These are phyloP conservation scores for Beta corolliflora DNA, from an alignment of 179 eudicot species.

Conservation along the genomic window DNA sequence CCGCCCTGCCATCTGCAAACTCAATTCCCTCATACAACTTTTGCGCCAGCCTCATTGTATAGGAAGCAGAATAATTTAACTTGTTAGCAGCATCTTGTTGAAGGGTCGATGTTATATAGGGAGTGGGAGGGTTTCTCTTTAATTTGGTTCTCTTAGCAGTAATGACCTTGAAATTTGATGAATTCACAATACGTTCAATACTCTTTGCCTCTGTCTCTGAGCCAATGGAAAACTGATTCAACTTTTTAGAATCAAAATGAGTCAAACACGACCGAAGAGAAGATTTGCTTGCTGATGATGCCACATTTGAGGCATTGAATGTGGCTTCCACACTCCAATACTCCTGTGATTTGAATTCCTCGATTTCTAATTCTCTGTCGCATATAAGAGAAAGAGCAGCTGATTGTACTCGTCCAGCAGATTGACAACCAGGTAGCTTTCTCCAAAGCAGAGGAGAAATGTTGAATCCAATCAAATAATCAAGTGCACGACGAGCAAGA, in stretches of 20 bases:
- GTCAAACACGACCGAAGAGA: conserved; percentile 63
- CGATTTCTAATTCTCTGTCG: conserved; percentile 86
- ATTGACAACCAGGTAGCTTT: conserved; percentile 93
- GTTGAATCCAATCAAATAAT: conserved; percentile 95
- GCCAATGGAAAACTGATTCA: conserved; percentile 66
- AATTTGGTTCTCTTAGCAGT: conserved; percentile 55
- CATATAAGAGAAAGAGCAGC: conserved; percentile 86
- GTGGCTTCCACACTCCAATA: conserved; percentile 82
- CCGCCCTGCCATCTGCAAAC: conserved; percentile 58
- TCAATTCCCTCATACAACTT: conserved; percentile 89
- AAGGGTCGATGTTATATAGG: conserved; percentile 90
- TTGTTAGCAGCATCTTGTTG: conserved; percentile 98
- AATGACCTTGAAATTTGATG: conserved; percentile 57
- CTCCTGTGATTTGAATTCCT: conserved; percentile 74
- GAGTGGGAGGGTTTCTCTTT: conserved; percentile 71
- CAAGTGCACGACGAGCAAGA: conserved; percentile 98
- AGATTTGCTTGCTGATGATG: conserved; percentile 16
- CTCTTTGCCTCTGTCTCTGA: conserved; percentile 58
- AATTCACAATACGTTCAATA: conserved; percentile 52
- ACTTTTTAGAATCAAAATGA: conserved; percentile 57
- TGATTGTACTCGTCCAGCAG: conserved; percentile 97
- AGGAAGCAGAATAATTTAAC: conserved; percentile 60
- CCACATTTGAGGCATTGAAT: conserved; percentile 41
- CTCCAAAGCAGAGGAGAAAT: conserved; percentile 94
- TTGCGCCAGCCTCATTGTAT: conserved; percentile 93